A percentile compares a stretch with the other conserved stretches of the same genome.
phyloP scores from a whole-genome alignment of 352 stramenopile species.

The Phytophthora pisi region DNA sequence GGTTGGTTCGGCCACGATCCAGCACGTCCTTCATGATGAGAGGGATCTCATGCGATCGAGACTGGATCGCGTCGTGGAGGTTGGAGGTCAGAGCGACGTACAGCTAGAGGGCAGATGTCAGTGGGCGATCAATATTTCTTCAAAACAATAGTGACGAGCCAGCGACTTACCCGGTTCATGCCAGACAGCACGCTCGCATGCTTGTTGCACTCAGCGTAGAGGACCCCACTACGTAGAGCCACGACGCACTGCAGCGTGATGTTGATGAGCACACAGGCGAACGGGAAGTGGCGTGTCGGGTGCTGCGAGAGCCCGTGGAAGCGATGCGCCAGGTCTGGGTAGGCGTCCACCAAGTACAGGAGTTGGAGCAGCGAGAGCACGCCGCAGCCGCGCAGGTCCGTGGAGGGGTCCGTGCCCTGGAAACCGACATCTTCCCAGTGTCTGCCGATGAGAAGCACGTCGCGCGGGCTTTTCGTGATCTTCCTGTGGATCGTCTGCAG shows the following conservation, averaged over 20 bases:
- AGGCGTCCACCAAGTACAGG: conserved; percentile 73
- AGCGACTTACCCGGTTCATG: conserved; percentile 53
- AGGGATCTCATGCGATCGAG: conserved; percentile 52
- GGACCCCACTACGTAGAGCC: conserved; percentile 63
- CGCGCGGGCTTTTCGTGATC: conserved; percentile 37
- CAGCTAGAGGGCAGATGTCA: conserved; percentile 34
- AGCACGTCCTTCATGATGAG: conserved; percentile 67
- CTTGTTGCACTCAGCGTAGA: conserved; percentile 77
- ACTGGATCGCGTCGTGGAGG: conserved; percentile 53
- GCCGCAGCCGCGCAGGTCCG: conserved; percentile 85
- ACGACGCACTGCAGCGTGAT: conserved; percentile 71
- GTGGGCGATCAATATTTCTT: background rate
- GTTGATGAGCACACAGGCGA: conserved; percentile 81
- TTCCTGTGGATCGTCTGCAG: conserved; percentile 75
- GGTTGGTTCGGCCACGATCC: conserved; percentile 44
- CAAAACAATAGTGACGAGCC: background rate
- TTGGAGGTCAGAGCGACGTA: conserved; percentile 47
- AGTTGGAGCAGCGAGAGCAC: conserved; percentile 89
- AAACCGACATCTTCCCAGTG: conserved; percentile 92
- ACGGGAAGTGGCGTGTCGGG: conserved; percentile 67
- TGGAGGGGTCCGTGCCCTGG: conserved; percentile 87
- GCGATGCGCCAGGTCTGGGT: conserved; percentile 55
- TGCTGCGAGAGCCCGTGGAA: conserved; percentile 63
- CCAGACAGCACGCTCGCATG: conserved; percentile 54
- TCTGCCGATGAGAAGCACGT: conserved; percentile 57